Conservation (phyloP, 768 basidiomycete species). For the Panaeolus papilionaceus region DNA sequence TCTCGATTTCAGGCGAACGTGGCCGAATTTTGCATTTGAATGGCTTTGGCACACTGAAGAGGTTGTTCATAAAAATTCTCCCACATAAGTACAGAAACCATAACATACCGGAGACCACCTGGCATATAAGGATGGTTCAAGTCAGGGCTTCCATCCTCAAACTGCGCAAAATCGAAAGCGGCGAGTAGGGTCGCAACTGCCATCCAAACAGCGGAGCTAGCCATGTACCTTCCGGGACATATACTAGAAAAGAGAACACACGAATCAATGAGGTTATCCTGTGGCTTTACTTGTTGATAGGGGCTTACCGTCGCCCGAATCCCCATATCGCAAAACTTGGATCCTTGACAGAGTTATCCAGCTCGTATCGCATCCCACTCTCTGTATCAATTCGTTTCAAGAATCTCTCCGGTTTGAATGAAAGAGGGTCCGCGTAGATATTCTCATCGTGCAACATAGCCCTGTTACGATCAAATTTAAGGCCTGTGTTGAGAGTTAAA, state of each 20-base stretch:
- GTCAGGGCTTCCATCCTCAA: slow-evolving; percentile 33
- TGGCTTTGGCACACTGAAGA: slow-evolving; percentile 22
- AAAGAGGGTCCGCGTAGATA: slow-evolving; percentile 56
- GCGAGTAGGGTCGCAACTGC: slow-evolving; percentile 36
- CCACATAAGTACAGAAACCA: not conserved
- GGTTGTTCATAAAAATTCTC: not conserved
- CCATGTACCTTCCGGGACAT: slow-evolving; percentile 44
- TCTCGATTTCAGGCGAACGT: slow-evolving; percentile 19
- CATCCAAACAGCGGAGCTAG: slow-evolving; percentile 37
- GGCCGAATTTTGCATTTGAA: slow-evolving; percentile 24
- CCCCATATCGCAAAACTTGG: slow-evolving; percentile 36
- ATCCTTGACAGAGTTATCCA: slow-evolving; percentile 19
- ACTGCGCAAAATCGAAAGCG: slow-evolving; percentile 37
- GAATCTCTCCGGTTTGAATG: slow-evolving; percentile 64
- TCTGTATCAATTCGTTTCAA: slow-evolving; percentile 30
- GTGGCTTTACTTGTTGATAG: not conserved
- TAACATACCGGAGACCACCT: slow-evolving; percentile 20
- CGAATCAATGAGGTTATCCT: not conserved
- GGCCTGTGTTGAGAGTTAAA: not conserved
- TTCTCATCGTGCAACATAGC: slow-evolving; percentile 55
- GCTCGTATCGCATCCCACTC: slow-evolving; percentile 19
- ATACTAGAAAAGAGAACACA: slow-evolving; percentile 27
- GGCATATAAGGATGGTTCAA: slow-evolving; percentile 27
- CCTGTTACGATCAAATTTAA: slow-evolving; percentile 26
- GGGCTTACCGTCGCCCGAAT: slow-evolving; percentile 38